A percentile compares a stretch with the other conserved stretches of the same genome.
Evolutionary conservation across 2,329 filamentous ascomycete genomes (phyloP).

Genomic region (Teratosphaeria nubilosa): DNA sequence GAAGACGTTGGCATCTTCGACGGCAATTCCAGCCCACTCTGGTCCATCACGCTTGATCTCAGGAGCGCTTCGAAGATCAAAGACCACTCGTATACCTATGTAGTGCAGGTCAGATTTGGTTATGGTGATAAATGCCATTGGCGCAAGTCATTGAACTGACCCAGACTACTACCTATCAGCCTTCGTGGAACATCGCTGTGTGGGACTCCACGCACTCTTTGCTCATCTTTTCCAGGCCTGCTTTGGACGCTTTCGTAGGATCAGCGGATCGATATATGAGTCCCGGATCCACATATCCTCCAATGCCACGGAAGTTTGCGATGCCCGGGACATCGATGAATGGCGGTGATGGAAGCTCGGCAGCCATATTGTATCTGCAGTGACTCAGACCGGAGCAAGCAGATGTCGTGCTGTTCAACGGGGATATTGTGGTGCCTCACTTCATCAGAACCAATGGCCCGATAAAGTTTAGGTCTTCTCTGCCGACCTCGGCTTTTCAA

Average conservation of each 20-base stretch:
- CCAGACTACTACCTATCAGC: slow-evolving; percentile 8
- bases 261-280: slow-evolving; percentile 61
- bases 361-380: not conserved
- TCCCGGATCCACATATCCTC: slow-evolving; percentile 40
- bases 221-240: slow-evolving; percentile 43
- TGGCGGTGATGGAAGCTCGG: slow-evolving; percentile 16
- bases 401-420: not conserved
- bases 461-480: not conserved
- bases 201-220: slow-evolving; percentile 8
- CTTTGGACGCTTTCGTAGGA: slow-evolving; percentile 46
- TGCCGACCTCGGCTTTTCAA: not conserved
- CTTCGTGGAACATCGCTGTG: not conserved
- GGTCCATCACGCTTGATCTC: slow-evolving; percentile 44
- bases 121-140: not conserved
- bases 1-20: slow-evolving; percentile 17
- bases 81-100: slow-evolving; percentile 54
- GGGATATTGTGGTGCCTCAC: not conserved
- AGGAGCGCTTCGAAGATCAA: slow-evolving; percentile 54
- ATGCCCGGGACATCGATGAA: slow-evolving; percentile 44
- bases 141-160: slow-evolving; percentile 12
- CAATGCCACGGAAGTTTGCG: slow-evolving; percentile 59
- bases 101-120: not conserved
- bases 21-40: slow-evolving; percentile 22
- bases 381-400: no score
- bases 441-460: not conserved